Base-by-base conservation (phyloP, 2,329 filamentous ascomycete genomes). In the Phyllosticta capitalensis region DNA sequence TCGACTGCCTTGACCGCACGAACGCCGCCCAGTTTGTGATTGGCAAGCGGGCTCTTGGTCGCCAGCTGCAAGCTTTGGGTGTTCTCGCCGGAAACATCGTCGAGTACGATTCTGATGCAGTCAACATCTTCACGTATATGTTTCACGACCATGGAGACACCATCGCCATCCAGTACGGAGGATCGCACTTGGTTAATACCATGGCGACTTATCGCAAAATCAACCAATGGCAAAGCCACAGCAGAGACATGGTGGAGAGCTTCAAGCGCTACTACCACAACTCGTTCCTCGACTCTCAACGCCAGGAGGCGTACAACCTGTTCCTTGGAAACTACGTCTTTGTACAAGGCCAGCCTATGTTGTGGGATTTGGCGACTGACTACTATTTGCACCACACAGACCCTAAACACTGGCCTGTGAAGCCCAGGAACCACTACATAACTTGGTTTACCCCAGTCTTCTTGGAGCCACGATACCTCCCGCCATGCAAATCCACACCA, bases 251-350 rank as follows among this genome's bases (percentile, higher is more conserved):
- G 92, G 92, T 99, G 21, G 94, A 99, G 75, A 96, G 90, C 71
- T 96, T 99, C 78, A 99, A 97, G 73, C 84, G 94, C 26, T 99
- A 97, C 72, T 99, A 99, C 74, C 96, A 97, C 75, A 99, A 99
- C 69, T 95, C 92, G 0, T 99, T 99, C 71, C 82, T 99, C 9
- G 94, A 99, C 72, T 92, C 88, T n/a, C 94, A 99, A 70, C 85
- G 94, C 30, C 94, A 99, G 74, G 94, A 99, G 74, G 94, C 94
- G 0, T 97, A 97, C 73, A 99, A 99, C 66, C 79, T 99, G 9
- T 99, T 99, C 69, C 81, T 99, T 1, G 94, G 94, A 6, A 96
- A 97, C 69, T 99, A 99, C 71, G 89, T 92, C 55, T 97, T 91
- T 69, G 76, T 82, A 0, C 85, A 90, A 64, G 91, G 89, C 0